phyloP scores from a whole-genome alignment of 2,329 filamentous ascomycete genomes.

The Fusarium sp. region DNA sequence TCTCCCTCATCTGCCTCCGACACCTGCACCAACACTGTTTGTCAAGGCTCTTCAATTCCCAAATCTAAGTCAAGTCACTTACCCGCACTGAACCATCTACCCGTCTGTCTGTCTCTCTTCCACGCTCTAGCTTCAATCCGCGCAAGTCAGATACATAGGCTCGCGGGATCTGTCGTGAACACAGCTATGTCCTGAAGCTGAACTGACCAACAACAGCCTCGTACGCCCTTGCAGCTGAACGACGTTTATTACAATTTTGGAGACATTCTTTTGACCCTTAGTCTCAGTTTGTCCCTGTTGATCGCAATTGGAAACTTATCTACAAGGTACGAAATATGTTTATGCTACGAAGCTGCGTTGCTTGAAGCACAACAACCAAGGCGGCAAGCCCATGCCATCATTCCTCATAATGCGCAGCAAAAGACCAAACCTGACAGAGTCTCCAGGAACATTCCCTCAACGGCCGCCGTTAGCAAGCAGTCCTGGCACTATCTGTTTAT shows the following conservation, averaged over 20 bases:
- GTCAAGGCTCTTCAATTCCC: conserved; percentile 46
- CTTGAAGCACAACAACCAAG: background rate
- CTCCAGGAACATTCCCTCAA: conserved; percentile 6
- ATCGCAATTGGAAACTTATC: conserved; percentile 19
- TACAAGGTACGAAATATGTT: conserved; percentile 29
- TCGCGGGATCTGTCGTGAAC: conserved; percentile 13
- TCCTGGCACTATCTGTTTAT: conserved; percentile 35
- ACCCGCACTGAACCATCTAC: conserved; percentile 37
- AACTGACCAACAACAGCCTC: conserved; percentile 40
- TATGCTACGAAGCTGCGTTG: conserved; percentile 1
- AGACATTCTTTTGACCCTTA: conserved; percentile 29
- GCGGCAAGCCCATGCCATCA: conserved; percentile 17
- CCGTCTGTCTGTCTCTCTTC: conserved; percentile 38
- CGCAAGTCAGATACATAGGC: conserved; percentile 17
- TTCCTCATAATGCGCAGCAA: background rate
- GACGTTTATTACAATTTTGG: conserved; percentile 13
- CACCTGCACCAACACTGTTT: conserved; percentile 38
- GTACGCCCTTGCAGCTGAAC: conserved; percentile 34
- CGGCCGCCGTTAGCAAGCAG: conserved; percentile 35
- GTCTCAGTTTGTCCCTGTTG: conserved; percentile 31
- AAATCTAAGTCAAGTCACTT: conserved; percentile 40
- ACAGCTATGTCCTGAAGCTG: conserved; percentile 19
- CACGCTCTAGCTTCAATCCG: conserved; percentile 14
- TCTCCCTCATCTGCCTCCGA: conserved; percentile 40
- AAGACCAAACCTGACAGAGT: conserved; percentile 25